Evolutionary conservation across 1,139 yeast species (phyloP), one percentile per base, ranked within the genome.

Genomic region (Candida tetrigidarum): DNA sequence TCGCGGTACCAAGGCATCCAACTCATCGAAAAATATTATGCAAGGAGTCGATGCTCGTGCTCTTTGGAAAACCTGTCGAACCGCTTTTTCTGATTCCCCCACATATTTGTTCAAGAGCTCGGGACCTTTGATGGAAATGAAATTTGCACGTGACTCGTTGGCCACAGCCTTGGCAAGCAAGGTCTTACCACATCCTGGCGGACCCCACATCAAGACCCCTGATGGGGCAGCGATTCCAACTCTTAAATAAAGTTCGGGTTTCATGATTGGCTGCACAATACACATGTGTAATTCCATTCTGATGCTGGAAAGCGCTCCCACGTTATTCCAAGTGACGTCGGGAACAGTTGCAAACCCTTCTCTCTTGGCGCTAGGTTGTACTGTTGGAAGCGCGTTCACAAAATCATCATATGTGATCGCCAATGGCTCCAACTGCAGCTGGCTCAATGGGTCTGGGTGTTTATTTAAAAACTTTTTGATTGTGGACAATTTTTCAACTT

Each of bases 331-430:
- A 7, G 96, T 83, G 3, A 93, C 97, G 63, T 93, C 98, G 0
- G 99, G 99, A 9, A 95, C 96, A 0, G 99, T 95, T 1, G 99
- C 97, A 67, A 93, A 95, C 1, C 99, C 99, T 72, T 93, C 99
- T 63, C 99, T 84, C 62, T 92, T 93, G 2, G 97, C 96, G 0
- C 97, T 90, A 11, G 99, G 99, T 67, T 95, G 99, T 30, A 93
- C 87, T 0, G 93, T 83, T 1, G 99, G 98, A 37, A 93, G 68
- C 0, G 98, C 98, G 5, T 79, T 74, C 37, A 87, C 55, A 60
- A 95, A 93, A 63, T 93, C 99, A 12, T 80, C 84, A 53, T 83
- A 84, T 1, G 80, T 83, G 43, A 93, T 92, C 1, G 86, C 75
- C 42, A 93, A 69, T 10, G 91, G 89, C 11, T 74, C 83, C 27